These are phyloP conservation scores for Clitocybe nebularis DNA, from an alignment of 1,284 basidiomycete genomes.

Conservation along the genomic window DNA sequence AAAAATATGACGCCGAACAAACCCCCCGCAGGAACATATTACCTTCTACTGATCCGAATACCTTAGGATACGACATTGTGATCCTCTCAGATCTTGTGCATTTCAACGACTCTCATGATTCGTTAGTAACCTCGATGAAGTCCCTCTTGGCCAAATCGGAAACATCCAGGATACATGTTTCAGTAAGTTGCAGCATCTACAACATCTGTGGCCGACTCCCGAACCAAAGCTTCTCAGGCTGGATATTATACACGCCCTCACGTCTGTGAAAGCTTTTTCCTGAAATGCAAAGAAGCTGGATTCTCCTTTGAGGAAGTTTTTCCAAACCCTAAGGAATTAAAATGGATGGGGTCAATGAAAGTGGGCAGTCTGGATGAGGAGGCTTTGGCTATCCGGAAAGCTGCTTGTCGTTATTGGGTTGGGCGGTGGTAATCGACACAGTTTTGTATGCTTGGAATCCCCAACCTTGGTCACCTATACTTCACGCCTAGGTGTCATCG, in stretches of 20 bases:
- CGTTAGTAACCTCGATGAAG: slow-evolving; percentile 46
- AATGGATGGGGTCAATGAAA: slow-evolving; percentile 45
- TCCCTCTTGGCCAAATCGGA: slow-evolving; percentile 42
- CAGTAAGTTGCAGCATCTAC: slow-evolving; percentile 28
- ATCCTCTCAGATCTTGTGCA: slow-evolving; percentile 70
- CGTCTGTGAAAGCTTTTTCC: slow-evolving; percentile 55
- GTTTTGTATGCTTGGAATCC: not conserved
- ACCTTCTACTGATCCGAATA: slow-evolving; percentile 13
- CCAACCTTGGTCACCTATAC: too few species aligned
- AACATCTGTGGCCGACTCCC: not conserved
- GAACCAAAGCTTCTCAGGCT: slow-evolving; percentile 28
- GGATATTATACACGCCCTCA: slow-evolving; percentile 57
- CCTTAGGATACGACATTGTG: slow-evolving; percentile 48
- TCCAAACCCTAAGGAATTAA: slow-evolving; percentile 25
- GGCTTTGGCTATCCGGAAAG: slow-evolving; percentile 47
- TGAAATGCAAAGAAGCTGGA: slow-evolving; percentile 35
- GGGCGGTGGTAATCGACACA: slow-evolving; percentile 36
- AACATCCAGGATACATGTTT: slow-evolving; percentile 49
- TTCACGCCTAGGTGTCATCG: too few species aligned
- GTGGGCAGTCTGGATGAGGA: slow-evolving; percentile 45
- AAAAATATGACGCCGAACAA: not conserved
- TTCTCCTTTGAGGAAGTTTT: slow-evolving; percentile 45
- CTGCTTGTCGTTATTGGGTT: slow-evolving; percentile 58
- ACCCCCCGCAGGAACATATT: slow-evolving; percentile 18
- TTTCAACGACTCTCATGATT: slow-evolving; percentile 58